A percentile compares a stretch with the other conserved stretches of the same genome.
Evolutionary conservation across 1,139 yeast genomes (phyloP).

Genomic region (Yamadazyma pseudoaaseri): DNA sequence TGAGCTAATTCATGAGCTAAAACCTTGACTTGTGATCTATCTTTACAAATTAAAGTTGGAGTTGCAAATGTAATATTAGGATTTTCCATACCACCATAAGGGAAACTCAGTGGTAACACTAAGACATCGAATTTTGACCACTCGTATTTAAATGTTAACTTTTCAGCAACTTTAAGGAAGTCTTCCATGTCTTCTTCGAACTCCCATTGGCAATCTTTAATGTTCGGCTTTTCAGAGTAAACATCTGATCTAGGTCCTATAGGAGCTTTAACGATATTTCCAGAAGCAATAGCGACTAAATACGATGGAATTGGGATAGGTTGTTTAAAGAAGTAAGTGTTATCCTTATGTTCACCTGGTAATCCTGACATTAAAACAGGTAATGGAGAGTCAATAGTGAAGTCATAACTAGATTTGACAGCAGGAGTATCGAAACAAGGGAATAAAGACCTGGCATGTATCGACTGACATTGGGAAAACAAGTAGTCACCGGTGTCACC

Average conservation of each 20-base stretch:
- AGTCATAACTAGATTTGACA: constrained; percentile 31
- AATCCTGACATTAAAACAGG: constrained; percentile 39
- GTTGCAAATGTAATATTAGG: constrained; percentile 39
- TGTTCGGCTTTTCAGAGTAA: constrained; percentile 26
- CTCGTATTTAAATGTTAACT: constrained; percentile 32
- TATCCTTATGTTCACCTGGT: constrained; percentile 15
- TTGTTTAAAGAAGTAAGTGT: constrained; percentile 25
- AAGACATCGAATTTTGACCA: constrained; percentile 34
- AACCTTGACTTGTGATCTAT: constrained; percentile 34
- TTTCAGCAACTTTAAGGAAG: constrained; percentile 33
- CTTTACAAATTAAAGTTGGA: constrained; percentile 34
- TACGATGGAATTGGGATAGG: constrained; percentile 39
- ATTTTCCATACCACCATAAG: constrained; percentile 43
- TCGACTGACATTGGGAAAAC: constrained; percentile 45
- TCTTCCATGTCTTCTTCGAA: constrained; percentile 37
- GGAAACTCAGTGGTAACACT: constrained; percentile 34
- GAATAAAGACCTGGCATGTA: constrained; percentile 42
- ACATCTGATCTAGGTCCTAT: constrained; percentile 38
- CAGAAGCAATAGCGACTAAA: constrained; percentile 36
- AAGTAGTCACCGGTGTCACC: constrained; percentile 40
- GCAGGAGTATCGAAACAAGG: constrained; percentile 48
- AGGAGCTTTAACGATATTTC: constrained; percentile 27
- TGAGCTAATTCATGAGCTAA: constrained; percentile 42
- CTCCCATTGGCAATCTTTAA: constrained; percentile 33
- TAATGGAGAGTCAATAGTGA: constrained; percentile 30